These are phyloP conservation scores for Phytophthora ramorum DNA, from an alignment of 352 stramenopile genomes.

Conservation along the genomic window DNA sequence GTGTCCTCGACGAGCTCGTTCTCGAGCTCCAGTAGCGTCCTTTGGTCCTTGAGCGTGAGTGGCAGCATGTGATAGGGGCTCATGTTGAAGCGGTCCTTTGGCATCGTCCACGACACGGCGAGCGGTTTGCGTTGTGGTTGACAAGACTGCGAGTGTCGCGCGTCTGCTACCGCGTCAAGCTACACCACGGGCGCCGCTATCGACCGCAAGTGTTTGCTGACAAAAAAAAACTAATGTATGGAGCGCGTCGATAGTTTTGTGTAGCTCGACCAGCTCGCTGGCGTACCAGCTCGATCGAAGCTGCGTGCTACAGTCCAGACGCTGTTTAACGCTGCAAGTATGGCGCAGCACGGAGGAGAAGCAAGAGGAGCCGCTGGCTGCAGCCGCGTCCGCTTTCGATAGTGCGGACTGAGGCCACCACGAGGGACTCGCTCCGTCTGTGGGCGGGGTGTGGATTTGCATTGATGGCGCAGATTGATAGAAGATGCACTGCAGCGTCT, in stretches of 20 bases:
- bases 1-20: constrained; percentile 3
- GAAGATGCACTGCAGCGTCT: neutral
- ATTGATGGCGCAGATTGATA: constrained; percentile 21
- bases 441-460: neutral
- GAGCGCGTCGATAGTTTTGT: constrained; percentile 5
- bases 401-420: neutral
- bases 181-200: neutral
- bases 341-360: constrained; percentile 1
- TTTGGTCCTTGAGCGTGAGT: constrained; percentile 28
- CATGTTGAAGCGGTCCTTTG: constrained; percentile 36
- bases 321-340: neutral
- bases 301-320: constrained; percentile 15
- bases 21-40: constrained; percentile 9
- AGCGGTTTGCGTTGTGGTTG: constrained; percentile 38
- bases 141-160: neutral
- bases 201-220: constrained; percentile 10
- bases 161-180: constrained; percentile 4
- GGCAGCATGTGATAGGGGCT: constrained; percentile 27
- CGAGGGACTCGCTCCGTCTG: constrained; percentile 23
- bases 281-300: constrained; percentile 22
- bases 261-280: constrained; percentile 17
- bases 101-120: constrained; percentile 31
- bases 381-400: constrained; percentile 18
- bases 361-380: neutral
- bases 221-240: constrained; percentile 17